Evolutionary conservation across 2,329 filamentous ascomycete genomes (phyloP), one percentile per base, ranked within the genome.

Genomic region (Xylaria sp.): DNA sequence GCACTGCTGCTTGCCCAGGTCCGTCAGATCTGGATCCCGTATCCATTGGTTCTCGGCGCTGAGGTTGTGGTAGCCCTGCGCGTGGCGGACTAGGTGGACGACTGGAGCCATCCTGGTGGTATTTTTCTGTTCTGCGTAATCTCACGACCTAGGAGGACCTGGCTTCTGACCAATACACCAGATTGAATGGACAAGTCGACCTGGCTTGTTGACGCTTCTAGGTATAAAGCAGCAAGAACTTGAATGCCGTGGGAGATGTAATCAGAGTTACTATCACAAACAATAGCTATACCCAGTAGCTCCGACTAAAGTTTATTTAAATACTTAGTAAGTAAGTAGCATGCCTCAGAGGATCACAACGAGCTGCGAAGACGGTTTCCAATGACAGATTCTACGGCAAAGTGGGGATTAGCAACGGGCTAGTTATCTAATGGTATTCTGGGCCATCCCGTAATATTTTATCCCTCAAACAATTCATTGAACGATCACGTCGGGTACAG

Each of bases 61-160:
- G 77, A 96, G 87, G 80, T 97, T 97, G 86, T 97, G 94, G 78
- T 88, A 89, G 81, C 93, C 94, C 82, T 93, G 85, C 13, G 90
- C 91, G 80, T 94, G 91, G 80, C 92, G 91, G 75, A 94, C 87
- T 73, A 91, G 84, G 80, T 92, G 88, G 73, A 92, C 83, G 52
- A 84, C 88, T 32, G 85, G 84, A 2, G 84, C 78, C 86, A 88
- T 88, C 23, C 28, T 61, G 34, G 18, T 62, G 44, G 15, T 44
- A 18, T 46, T 9, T 8, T 51, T 9, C 56, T 9, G 12, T 51
- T 9, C 56, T 28, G 25, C 2, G 60, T n/a, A 15, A 41, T 18
- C 54, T 32, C 48, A 39, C 18, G 55, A 52, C 34, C 12, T 13
- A 39, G 18, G 15, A 39, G 13, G 37, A 13, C 10, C 39, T 39